Percentiles rank a stretch among this genome's conserved stretches.
Conservation (phyloP, 2,329 filamentous ascomycete genomes). For the Aureobasidium sp. region DNA sequence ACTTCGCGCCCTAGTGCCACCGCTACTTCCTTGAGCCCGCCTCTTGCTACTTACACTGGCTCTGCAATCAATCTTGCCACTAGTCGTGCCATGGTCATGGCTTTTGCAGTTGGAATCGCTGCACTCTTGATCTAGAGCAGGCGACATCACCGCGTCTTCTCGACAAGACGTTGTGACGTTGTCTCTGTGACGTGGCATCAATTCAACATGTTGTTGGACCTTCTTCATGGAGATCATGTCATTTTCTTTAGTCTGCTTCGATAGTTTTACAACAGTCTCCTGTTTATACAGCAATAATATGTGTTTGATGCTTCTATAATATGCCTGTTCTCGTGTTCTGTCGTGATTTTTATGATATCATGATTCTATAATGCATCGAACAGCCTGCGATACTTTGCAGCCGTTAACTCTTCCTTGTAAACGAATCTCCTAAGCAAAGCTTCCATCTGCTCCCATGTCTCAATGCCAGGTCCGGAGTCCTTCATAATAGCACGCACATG, state of each 20-base stretch:
- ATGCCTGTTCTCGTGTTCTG: neutral
- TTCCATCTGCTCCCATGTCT: neutral
- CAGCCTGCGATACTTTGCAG: neutral
- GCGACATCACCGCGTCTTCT: no score
- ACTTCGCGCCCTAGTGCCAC: neutral
- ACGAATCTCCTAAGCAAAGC: neutral
- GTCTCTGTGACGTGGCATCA: no score
- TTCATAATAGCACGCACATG: neutral
- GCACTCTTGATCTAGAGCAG: constrained; percentile 35
- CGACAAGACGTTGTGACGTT: neutral
- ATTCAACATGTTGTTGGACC: no score
- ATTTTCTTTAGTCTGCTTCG: no score
- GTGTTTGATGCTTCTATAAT: neutral
- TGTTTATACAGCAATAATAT: neutral
- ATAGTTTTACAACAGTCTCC: no score
- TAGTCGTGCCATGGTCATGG: neutral
- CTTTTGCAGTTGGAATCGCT: neutral
- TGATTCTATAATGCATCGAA: neutral
- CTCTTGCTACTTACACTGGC: constrained; percentile 4
- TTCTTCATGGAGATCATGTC: no score
- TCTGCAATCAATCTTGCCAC: neutral
- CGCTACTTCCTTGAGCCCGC: neutral
- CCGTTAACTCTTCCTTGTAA: neutral
- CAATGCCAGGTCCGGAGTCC: neutral
- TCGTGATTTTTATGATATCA: neutral